These are phyloP conservation scores for Pseudognaphalium luteoalbum DNA, from an alignment of 129 eudicot species.

Conservation along the genomic window DNA sequence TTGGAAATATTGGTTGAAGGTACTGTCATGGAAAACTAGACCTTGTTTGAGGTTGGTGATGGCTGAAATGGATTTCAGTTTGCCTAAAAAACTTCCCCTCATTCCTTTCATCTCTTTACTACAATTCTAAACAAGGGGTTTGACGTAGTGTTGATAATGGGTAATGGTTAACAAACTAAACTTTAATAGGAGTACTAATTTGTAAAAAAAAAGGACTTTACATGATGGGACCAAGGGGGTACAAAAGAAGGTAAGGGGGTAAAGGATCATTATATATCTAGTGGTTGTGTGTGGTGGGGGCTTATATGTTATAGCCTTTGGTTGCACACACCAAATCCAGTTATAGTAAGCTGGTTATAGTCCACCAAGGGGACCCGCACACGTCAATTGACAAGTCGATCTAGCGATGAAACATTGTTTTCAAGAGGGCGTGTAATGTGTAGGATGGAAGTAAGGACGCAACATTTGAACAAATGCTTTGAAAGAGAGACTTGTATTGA, in stretches of 20 bases:
- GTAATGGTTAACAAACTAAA: neutral
- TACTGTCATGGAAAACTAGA: constrained; percentile 34
- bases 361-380: constrained; percentile 3
- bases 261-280: constrained; percentile 10
- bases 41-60: constrained; percentile 42
- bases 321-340: constrained; percentile 21
- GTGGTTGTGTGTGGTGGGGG: constrained; percentile 28
- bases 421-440: neutral
- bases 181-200: neutral
- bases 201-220: neutral
- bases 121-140: neutral
- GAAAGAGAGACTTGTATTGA: neutral
- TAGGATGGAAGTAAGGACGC: neutral
- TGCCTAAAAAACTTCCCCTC: constrained; percentile 48
- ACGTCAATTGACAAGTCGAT: constrained; percentile 2
- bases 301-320: constrained; percentile 7
- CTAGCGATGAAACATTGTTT: neutral
- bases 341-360: constrained; percentile 21
- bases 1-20: constrained; percentile 19
- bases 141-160: neutral
- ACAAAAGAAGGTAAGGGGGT: constrained; percentile 25
- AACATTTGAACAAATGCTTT: neutral
- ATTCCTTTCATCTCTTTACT: constrained; percentile 47
- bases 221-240: constrained; percentile 19
- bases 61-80: constrained; percentile 50